Percentiles rank a stretch among this genome's conserved stretches.
Evolutionary conservation across 2,329 filamentous ascomycete genomes (phyloP).

Genomic region (Simplicillium sp.): DNA sequence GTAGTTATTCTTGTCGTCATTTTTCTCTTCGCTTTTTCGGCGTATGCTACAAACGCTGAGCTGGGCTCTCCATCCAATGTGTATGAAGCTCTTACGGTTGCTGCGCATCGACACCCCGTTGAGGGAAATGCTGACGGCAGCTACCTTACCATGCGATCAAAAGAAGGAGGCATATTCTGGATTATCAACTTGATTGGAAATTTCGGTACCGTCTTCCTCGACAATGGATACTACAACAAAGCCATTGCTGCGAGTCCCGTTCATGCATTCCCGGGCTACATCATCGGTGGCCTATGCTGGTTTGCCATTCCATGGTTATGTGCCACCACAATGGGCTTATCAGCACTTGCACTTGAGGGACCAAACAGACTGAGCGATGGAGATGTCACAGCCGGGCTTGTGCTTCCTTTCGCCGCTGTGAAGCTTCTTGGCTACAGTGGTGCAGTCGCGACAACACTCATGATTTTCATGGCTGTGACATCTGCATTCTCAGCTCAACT

Average conservation of each 20-base stretch:
- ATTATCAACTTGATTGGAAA: conserved; percentile 81
- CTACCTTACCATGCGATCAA: conserved; percentile 70
- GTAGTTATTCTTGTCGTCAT: conserved; percentile 80
- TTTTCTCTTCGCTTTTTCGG: conserved; percentile 72
- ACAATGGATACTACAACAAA: conserved; percentile 90
- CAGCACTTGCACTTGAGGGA: conserved; percentile 69
- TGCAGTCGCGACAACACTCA: conserved; percentile 66
- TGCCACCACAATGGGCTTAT: conserved; percentile 80
- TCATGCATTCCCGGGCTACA: conserved; percentile 79
- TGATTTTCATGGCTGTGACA: conserved; percentile 87
- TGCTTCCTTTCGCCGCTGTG: conserved; percentile 77
- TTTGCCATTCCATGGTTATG: conserved; percentile 89
- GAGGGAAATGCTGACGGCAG: conserved; percentile 71
- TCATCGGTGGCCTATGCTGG: conserved; percentile 79
- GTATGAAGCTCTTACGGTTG: conserved; percentile 67
- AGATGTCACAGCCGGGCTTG: conserved; percentile 75
- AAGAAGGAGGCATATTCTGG: conserved; percentile 78
- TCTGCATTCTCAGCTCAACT: conserved; percentile 74
- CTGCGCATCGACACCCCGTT: conserved; percentile 62
- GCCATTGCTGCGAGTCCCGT: conserved; percentile 82
- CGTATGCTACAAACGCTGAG: conserved; percentile 63
- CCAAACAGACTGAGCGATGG: conserved; percentile 60
- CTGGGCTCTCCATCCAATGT: conserved; percentile 69
- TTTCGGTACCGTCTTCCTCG: conserved; percentile 76
- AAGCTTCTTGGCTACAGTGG: conserved; percentile 75